Evolutionary conservation across 2,329 filamentous ascomycete genomes (phyloP), one percentile per base, ranked within the genome.

Genomic region (Fusarium irregulare): DNA sequence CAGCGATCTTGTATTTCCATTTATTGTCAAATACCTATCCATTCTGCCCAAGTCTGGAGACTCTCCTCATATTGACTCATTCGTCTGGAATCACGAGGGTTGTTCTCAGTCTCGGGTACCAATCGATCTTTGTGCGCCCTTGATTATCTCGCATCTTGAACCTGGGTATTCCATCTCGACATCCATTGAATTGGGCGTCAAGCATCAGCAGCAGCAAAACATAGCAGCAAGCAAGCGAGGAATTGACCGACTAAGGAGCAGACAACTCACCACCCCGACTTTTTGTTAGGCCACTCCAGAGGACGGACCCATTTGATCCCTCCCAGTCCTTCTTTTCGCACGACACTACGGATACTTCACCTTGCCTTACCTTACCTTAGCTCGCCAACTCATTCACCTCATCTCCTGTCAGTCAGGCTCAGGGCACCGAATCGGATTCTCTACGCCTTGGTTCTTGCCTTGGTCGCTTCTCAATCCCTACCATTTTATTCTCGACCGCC

Each of bases 401-500:
- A 64, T 30, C 37, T 57, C 30, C 14, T 53, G 23, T 42, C 34
- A 28, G 49, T 42, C 49, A 53, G 49, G 49, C 49, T 42, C 51
- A 53, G 64, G 67, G 64, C 67, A 61, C 27, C 63, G 54, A 64
- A 66, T 68, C 50, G 58, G 67, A 58, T 63, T 27, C 49, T 53
- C 32, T 53, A 60, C 68, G 53, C 67, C 63, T 70, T 68, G 59
- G 37, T 70, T 57, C 44, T 65, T 50, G 25, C 68, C 44, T 68
- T 63, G 48, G 48, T 71, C 53, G 56, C 57, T 56, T 71, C 64
- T 54, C 58, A 47, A 71, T 56, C 64, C 62, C 55, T 71, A 68
- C 63, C 62, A 37, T 53, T 63, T 70, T 34, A 51, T 63, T 66
- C 67, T 70, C 69, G 61, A 72, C 69, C 69, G 68, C 68, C 65